These are phyloP conservation scores for Bipolaris gigantea DNA, from an alignment of 2,329 filamentous ascomycete species.

Conservation along the genomic window DNA sequence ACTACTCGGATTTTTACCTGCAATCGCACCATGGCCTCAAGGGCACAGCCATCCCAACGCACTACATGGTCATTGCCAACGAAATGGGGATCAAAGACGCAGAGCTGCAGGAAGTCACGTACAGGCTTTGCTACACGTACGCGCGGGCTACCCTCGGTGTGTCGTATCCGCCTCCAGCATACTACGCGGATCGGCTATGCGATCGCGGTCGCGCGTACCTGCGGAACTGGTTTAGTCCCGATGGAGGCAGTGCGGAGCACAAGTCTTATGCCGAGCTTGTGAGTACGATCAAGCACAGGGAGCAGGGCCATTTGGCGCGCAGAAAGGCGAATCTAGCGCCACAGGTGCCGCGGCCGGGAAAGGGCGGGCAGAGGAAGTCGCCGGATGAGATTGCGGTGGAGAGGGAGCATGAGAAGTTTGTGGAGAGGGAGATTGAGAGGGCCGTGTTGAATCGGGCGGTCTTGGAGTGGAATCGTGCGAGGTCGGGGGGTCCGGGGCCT, in stretches of 20 bases:
- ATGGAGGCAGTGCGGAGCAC: not conserved
- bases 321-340: not conserved
- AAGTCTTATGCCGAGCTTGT: not conserved
- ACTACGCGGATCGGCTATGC: constrained; percentile 47
- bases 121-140: constrained; percentile 40
- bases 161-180: constrained; percentile 43
- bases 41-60: constrained; percentile 37
- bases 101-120: constrained; percentile 11
- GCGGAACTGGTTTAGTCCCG: not conserved
- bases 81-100: constrained; percentile 20
- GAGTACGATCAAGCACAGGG: not conserved
- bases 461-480: constrained; percentile 9
- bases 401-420: not conserved
- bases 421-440: not conserved
- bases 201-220: constrained; percentile 33
- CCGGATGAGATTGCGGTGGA: not conserved
- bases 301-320: not conserved
- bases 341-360: not conserved
- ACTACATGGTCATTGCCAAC: constrained; percentile 41
- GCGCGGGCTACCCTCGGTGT: constrained; percentile 35
- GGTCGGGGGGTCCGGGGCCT: not conserved
- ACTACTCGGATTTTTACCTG: constrained; percentile 37
- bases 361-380: not conserved
- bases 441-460: not conserved
- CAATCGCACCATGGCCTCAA: constrained; percentile 35